These are phyloP conservation scores for Fusarium coffeatum DNA, from an alignment of 2,329 filamentous ascomycete species.

Conservation along the genomic window DNA sequence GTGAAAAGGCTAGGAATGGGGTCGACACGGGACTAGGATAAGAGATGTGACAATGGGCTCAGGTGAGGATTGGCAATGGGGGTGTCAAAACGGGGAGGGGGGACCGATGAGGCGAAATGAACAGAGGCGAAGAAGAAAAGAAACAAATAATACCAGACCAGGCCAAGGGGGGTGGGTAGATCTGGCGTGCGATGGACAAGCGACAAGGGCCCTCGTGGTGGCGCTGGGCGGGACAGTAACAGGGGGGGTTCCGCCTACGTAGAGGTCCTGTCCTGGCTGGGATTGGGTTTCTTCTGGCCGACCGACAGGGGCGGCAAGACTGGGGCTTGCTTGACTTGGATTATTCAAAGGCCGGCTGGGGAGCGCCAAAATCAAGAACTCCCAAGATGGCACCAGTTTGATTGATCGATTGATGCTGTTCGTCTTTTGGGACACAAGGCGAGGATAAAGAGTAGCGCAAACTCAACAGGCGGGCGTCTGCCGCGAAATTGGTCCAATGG, in stretches of 20 bases:
- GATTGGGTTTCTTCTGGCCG: conserved; percentile 35
- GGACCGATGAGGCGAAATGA: conserved; percentile 43
- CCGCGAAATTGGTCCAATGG: conserved; percentile 45
- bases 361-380: conserved; percentile 33
- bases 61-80: conserved; percentile 45
- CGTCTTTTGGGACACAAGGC: conserved; percentile 27
- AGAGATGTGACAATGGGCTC: conserved; percentile 46
- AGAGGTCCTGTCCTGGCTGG: conserved; percentile 33
- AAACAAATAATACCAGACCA: conserved; percentile 42
- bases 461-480: conserved; percentile 44
- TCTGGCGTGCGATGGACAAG: conserved; percentile 50
- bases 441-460: conserved; percentile 43
- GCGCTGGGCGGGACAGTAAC: conserved; percentile 49
- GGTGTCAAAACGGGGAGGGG: conserved; percentile 41
- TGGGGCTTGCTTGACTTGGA: conserved; percentile 28
- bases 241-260: conserved; percentile 37
- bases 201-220: conserved; percentile 51
- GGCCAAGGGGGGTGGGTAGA: conserved; percentile 47
- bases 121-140: conserved; percentile 40
- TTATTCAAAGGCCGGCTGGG: conserved; percentile 21
- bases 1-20: conserved; percentile 46
- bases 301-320: conserved; percentile 31
- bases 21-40: conserved; percentile 46
- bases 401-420: conserved; percentile 33
- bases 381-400: conserved; percentile 24